These are phyloP conservation scores for Crinitomyces ghanaensis DNA, from an alignment of 805 yeast genomes.

Conservation along the genomic window DNA sequence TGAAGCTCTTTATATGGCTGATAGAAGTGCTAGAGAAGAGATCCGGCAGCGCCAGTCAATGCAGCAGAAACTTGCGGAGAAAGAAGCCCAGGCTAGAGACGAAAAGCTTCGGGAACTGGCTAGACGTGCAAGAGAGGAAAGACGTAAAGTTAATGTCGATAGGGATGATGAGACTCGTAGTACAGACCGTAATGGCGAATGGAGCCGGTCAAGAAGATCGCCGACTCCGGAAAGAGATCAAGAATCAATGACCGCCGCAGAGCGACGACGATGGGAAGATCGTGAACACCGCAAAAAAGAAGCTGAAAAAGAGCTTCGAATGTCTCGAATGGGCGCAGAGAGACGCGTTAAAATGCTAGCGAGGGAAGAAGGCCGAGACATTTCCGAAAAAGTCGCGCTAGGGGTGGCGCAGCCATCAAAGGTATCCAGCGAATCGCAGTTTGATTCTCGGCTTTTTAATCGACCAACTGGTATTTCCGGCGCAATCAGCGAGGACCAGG, in stretches of 20 bases:
- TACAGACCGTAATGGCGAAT: not conserved
- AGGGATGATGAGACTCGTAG: not conserved
- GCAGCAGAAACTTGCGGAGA: conserved; percentile 39
- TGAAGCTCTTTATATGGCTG: conserved; percentile 64
- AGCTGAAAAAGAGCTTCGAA: conserved; percentile 37
- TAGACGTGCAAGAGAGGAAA: conserved; percentile 33
- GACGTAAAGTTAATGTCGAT: conserved; percentile 1
- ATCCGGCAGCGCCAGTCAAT: conserved; percentile 39
- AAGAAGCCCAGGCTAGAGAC: conserved; percentile 39
- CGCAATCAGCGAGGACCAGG: conserved; percentile 33
- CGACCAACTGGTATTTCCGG: conserved; percentile 29
- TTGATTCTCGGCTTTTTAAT: conserved; percentile 49
- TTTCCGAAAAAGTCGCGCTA: conserved; percentile 44
- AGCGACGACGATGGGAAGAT: conserved; percentile 28
- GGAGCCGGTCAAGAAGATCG: conserved; percentile 3
- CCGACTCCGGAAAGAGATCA: conserved; percentile 4
- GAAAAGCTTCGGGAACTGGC: conserved; percentile 42
- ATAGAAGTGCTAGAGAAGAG: conserved; percentile 45
- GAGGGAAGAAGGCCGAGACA: conserved; percentile 35
- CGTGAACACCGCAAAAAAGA: conserved; percentile 36
- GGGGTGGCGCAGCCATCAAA: conserved; percentile 35
- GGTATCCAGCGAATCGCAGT: conserved; percentile 31
- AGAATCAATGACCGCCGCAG: conserved; percentile 17
- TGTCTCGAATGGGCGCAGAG: conserved; percentile 35
- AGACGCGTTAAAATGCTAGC: conserved; percentile 34